Base-by-base conservation (phyloP, 208 protist genomes). In the Trypanosoma mega region DNA sequence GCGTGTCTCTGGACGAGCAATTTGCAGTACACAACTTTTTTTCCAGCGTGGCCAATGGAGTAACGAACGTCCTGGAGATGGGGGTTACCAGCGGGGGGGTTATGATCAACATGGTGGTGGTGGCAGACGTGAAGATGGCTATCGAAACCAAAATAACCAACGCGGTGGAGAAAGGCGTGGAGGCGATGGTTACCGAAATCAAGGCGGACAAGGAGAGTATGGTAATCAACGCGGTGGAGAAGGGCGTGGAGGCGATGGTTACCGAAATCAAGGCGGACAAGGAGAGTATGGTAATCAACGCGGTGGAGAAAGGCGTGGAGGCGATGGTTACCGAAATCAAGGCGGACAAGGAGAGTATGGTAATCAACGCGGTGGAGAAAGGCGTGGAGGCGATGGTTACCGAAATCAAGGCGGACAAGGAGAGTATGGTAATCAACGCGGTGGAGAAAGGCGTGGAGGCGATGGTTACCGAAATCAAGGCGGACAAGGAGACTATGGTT, bases 21-120 rank as follows among this genome's bases (percentile, higher is more conserved):
- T 70, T 21, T 62, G 64, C 29, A 41, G 48, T 30, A 70, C 55
- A 23, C 44, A 56, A 7, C 63, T 16, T 29, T 29, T 70, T 0
- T 52, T 70, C 23, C 64, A 70, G 48, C 53, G 64, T 57, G 64
- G 64, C 3, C 64, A 63, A 30, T 70, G 33, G 26, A 31, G 31
- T 24, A 57, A 57, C 24, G 33, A 43, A 5, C 26, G 33, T 14
- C 21, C 30, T 6, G 16, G 53, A 23, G 41, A 39, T 27, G 34
- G 46, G 29, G 54, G 45, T 49, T 39, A 26, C 41, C 68, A 47
- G 21, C 48, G 45, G 21, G 9, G 43, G 4, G 6, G 20, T 18
- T 34, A 37, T 18, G 47, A 39, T 18, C 30, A 52, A n/a, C 55
- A 16, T 27, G 39, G 65, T 30, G 45, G 48, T 33, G 43, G 64